phyloP scores from a whole-genome alignment of 306 rosid genomes.

The Hylodesmum podocarpum region DNA sequence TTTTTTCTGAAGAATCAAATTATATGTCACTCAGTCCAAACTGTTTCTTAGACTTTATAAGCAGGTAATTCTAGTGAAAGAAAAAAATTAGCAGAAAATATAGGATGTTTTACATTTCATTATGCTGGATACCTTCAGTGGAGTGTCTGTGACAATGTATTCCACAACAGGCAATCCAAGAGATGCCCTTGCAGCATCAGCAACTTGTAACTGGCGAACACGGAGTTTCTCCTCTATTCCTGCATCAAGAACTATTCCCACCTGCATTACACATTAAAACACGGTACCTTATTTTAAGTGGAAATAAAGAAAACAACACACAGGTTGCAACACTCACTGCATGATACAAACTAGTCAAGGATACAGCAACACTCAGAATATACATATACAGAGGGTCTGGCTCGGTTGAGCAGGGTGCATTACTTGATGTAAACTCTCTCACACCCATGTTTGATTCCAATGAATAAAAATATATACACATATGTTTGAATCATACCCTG shows the following conservation, averaged over 20 bases:
- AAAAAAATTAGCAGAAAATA: slow-evolving; percentile 2
- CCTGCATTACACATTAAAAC: slow-evolving; percentile 42
- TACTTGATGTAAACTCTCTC: no score
- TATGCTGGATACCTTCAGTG: slow-evolving; percentile 54
- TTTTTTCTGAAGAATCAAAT: neutral
- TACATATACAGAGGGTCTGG: no score
- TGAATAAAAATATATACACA: no score
- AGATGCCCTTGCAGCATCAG: slow-evolving; percentile 90
- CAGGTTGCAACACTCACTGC: neutral
- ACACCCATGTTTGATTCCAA: no score
- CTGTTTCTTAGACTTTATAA: neutral
- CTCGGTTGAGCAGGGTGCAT: no score
- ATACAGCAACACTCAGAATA: neutral
- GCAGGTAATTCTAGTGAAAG: neutral
- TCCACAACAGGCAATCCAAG: slow-evolving; percentile 87
- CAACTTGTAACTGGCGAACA: slow-evolving; percentile 81
- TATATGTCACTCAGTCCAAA: neutral
- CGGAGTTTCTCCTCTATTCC: slow-evolving; percentile 82
- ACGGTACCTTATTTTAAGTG: neutral
- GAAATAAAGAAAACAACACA: neutral
- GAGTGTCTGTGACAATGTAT: slow-evolving; percentile 75
- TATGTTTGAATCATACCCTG: slow-evolving; percentile 43
- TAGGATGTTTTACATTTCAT: neutral
- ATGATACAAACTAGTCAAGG: neutral
- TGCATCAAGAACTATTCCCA: slow-evolving; percentile 88